Conservation (phyloP, 768 basidiomycete genomes). For the Mycena albidolilacea region DNA sequence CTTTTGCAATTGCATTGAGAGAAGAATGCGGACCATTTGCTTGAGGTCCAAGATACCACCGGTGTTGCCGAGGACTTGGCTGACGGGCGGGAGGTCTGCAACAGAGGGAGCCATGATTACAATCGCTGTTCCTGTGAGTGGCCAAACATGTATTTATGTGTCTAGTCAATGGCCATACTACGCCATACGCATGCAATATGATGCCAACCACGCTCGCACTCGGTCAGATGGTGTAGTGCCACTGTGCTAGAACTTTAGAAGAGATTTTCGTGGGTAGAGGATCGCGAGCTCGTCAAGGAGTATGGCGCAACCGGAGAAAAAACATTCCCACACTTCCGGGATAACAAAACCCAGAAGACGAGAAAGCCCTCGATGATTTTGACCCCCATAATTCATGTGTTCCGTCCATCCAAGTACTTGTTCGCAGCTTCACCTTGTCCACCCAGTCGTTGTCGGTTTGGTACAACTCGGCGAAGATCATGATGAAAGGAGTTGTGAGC, state of each 20-base stretch:
- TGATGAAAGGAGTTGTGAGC: too few relatives aligned
- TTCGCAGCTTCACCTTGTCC: too few relatives aligned
- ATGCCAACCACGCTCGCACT: neutral
- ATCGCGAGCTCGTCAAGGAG: constrained; percentile 20
- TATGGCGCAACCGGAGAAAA: constrained; percentile 23
- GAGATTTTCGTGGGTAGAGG: neutral
- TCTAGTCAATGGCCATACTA: neutral
- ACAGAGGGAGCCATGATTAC: constrained; percentile 51
- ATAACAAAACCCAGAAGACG: neutral
- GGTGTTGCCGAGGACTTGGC: constrained; percentile 10
- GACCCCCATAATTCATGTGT: too few relatives aligned
- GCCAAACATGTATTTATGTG: neutral
- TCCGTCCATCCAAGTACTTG: too few relatives aligned
- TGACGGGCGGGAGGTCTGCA: constrained; percentile 39
- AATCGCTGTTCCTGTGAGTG: too few relatives aligned
- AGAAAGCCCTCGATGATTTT: too few relatives aligned
- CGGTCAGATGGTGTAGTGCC: constrained; percentile 8
- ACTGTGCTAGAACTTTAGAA: too few relatives aligned
- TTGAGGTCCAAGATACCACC: constrained; percentile 34
- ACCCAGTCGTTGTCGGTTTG: too few relatives aligned
- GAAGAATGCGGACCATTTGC: constrained; percentile 27
- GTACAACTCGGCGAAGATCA: too few relatives aligned
- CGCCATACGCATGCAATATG: constrained; percentile 39
- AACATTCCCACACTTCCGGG: neutral
- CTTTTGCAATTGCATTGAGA: neutral